phyloP scores from a whole-genome alignment of 2,329 filamentous ascomycete species.

The Nannizziopsis barbatae region DNA sequence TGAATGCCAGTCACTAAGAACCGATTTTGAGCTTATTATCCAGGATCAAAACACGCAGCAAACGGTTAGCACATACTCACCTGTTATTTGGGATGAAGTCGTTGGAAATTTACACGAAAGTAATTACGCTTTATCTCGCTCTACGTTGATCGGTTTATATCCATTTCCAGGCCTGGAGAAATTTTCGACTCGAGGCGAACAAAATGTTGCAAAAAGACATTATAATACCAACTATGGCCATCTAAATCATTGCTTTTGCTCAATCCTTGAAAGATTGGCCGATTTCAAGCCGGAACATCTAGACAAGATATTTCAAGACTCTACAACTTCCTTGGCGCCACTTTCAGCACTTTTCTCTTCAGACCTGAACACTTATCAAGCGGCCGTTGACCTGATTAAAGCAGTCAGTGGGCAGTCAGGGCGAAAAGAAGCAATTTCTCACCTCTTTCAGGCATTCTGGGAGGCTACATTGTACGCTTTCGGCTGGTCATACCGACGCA shows the following conservation, averaged over 20 bases:
- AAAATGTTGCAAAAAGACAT: constrained; percentile 45
- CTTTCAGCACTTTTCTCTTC: constrained; percentile 73
- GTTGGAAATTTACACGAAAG: constrained; percentile 55
- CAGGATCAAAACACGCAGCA: constrained; percentile 52
- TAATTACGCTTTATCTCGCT: constrained; percentile 60
- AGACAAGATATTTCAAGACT: constrained; percentile 55
- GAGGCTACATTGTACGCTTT: constrained; percentile 47
- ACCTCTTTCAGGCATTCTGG: constrained; percentile 49
- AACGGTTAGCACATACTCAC: constrained; percentile 57
- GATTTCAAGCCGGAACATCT: constrained; percentile 63
- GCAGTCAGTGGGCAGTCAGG: constrained; percentile 60
- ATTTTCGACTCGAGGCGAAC: constrained; percentile 45
- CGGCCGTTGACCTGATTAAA: constrained; percentile 72
- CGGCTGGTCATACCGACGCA: constrained; percentile 45
- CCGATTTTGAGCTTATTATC: constrained; percentile 57
- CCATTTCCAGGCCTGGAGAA: constrained; percentile 65
- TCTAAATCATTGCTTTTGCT: constrained; percentile 53
- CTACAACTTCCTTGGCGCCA: constrained; percentile 59
- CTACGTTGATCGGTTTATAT: constrained; percentile 59
- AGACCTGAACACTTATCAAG: constrained; percentile 65
- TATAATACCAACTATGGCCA: constrained; percentile 66
- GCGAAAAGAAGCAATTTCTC: constrained; percentile 49
- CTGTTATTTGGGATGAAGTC: constrained; percentile 67
- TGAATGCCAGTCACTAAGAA: constrained; percentile 58
- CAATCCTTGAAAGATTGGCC: constrained; percentile 65